A percentile compares a stretch with the other conserved stretches of the same genome.
These are phyloP conservation scores for Alternaria conjuncta DNA, from an alignment of 2,329 filamentous ascomycete genomes.

Conservation along the genomic window DNA sequence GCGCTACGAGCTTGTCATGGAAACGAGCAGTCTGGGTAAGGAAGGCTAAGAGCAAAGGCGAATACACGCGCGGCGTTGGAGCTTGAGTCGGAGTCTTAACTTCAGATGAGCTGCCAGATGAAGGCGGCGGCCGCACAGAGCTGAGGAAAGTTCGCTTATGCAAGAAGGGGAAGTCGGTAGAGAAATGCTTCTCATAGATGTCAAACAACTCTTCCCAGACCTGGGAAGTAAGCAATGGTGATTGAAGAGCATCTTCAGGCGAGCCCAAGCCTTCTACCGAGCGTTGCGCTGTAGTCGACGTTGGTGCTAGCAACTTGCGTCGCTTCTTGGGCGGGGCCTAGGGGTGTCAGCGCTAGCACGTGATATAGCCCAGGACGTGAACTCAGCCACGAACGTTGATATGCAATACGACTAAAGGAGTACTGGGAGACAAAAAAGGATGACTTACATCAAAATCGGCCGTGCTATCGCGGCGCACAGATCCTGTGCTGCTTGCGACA, in stretches of 20 bases:
- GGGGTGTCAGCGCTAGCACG: not conserved
- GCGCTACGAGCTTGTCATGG: slow-evolving; percentile 59
- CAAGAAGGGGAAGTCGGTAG: slow-evolving; percentile 74
- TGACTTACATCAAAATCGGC: slow-evolving; percentile 31
- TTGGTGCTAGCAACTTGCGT: slow-evolving; percentile 49
- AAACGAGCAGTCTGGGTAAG: slow-evolving; percentile 74
- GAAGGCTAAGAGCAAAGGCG: slow-evolving; percentile 67
- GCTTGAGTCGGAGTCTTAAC: slow-evolving; percentile 33
- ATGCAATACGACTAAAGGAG: not conserved
- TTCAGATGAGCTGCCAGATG: slow-evolving; percentile 42
- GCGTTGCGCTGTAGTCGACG: slow-evolving; percentile 28
- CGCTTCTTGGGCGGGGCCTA: slow-evolving; percentile 30
- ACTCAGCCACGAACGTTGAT: not conserved
- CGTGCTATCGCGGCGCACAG: slow-evolving; percentile 51
- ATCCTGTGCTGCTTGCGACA: slow-evolving; percentile 27
- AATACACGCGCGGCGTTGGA: slow-evolving; percentile 55
- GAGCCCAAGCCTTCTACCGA: slow-evolving; percentile 53
- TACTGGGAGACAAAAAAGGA: not conserved
- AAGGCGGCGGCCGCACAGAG: slow-evolving; percentile 20
- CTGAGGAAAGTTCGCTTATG: slow-evolving; percentile 68
- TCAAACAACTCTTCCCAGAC: slow-evolving; percentile 74
- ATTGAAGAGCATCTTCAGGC: slow-evolving; percentile 66
- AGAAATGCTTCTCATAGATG: slow-evolving; percentile 74
- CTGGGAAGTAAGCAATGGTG: slow-evolving; percentile 66
- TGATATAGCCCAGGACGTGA: not conserved